Percentiles rank a stretch among this genome's conserved stretches.
phyloP scores from a whole-genome alignment of 2,329 filamentous ascomycete species.

The Colletotrichum falcatum region DNA sequence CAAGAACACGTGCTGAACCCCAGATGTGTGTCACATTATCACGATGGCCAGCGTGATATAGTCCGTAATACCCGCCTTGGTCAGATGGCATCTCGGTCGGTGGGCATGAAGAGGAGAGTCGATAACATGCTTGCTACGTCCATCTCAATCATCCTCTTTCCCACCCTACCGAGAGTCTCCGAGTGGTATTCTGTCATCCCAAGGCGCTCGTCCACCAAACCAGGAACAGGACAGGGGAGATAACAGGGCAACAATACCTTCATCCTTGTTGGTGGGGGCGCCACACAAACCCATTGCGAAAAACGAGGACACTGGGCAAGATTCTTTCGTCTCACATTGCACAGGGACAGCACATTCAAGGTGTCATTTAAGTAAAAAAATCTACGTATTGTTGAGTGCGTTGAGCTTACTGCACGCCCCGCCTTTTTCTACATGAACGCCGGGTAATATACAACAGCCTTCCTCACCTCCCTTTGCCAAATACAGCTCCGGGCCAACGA shows the following conservation, averaged over 20 bases:
- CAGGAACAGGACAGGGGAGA: neutral
- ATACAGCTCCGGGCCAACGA: conserved; percentile 22
- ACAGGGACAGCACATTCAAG: neutral
- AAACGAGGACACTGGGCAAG: neutral
- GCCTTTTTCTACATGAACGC: conserved; percentile 36
- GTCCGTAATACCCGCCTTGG: neutral
- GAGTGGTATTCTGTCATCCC: neutral
- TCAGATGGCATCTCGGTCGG: too few species aligned
- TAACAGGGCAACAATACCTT: neutral
- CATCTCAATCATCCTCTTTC: neutral
- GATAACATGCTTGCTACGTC: neutral
- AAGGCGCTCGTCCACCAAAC: too few species aligned
- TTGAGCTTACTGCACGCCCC: conserved; percentile 1
- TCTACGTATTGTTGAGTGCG: neutral
- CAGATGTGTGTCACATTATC: too few species aligned
- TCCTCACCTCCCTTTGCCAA: conserved; percentile 7
- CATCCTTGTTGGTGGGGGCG: neutral
- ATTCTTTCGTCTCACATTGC: neutral
- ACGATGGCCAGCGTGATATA: neutral
- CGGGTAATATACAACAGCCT: conserved; percentile 40
- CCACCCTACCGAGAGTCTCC: neutral
- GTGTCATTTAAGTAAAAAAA: neutral
- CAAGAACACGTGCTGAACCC: neutral
- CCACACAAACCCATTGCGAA: neutral
- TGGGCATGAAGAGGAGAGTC: neutral